A percentile compares a stretch with the other conserved stretches of the same genome.
Conservation (phyloP, 208 protist genomes). For the Wallacemonas sp. region DNA sequence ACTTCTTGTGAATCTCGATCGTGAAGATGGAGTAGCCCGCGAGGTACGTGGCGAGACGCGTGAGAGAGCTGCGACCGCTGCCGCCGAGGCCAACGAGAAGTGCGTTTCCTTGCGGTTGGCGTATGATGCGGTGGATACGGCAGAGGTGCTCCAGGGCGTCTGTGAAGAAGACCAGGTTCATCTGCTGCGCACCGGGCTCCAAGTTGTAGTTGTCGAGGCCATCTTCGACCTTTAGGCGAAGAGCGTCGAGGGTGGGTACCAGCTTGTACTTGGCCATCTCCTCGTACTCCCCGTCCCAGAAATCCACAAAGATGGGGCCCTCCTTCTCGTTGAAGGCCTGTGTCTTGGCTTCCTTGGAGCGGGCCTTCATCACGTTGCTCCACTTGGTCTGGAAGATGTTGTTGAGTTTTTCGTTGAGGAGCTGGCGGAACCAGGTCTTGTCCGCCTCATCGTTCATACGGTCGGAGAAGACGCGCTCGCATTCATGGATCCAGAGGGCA, state of each 20-base stretch:
- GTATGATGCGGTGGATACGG: slow-evolving; percentile 96
- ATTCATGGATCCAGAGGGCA: slow-evolving; percentile 98
- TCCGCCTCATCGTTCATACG: slow-evolving; percentile 95
- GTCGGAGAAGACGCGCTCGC: slow-evolving; percentile 97
- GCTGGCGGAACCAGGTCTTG: slow-evolving; percentile 90
- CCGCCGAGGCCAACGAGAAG: slow-evolving; percentile 98
- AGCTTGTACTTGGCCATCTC: slow-evolving; percentile 95
- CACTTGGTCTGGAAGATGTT: slow-evolving; percentile 93
- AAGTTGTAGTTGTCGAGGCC: slow-evolving; percentile 94
- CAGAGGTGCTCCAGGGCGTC: slow-evolving; percentile 98
- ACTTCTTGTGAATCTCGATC: slow-evolving; percentile 97
- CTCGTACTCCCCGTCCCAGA: slow-evolving; percentile 92
- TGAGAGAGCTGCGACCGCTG: slow-evolving; percentile 95
- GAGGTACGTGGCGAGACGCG: slow-evolving; percentile 96
- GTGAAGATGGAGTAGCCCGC: slow-evolving; percentile 94
- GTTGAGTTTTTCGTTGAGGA: slow-evolving; percentile 92
- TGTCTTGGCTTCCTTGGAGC: slow-evolving; percentile 45
- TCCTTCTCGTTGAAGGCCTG: slow-evolving; percentile 66
- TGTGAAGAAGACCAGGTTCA: slow-evolving; percentile 98
- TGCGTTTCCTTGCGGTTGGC: slow-evolving; percentile 96
- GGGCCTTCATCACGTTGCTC: slow-evolving; percentile 88
- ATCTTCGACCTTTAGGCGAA: slow-evolving; percentile 94
- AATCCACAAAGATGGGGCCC: slow-evolving; percentile 95
- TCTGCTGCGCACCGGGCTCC: slow-evolving; percentile 85
- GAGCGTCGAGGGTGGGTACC: slow-evolving; percentile 81